Conservation (phyloP, 768 basidiomycete species). For the Xerocomellus dryophilus region DNA sequence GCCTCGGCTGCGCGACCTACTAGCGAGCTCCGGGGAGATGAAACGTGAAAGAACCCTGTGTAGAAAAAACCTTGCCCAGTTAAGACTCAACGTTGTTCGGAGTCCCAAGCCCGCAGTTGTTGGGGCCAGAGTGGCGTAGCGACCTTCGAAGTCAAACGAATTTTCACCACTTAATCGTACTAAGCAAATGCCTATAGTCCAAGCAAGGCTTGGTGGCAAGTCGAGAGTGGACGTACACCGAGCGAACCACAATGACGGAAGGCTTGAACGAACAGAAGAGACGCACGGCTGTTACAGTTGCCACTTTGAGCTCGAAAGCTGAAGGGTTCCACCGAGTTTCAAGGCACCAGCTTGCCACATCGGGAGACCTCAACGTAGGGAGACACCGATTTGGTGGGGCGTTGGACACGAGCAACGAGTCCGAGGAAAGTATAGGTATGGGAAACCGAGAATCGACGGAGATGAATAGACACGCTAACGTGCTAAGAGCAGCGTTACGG, state of each 20-base stretch:
- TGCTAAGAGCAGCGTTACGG: not conserved
- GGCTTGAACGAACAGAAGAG: not conserved
- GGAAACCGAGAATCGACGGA: not conserved
- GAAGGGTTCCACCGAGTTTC: not conserved
- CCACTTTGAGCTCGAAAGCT: not conserved
- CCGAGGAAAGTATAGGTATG: not conserved
- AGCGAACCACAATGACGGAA: not conserved
- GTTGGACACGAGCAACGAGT: not conserved
- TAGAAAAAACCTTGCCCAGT: no score
- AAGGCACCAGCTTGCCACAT: not conserved
- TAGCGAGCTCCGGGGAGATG: no score
- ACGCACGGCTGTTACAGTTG: not conserved
- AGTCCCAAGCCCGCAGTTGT: no score
- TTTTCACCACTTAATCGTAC: no score
- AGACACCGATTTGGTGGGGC: not conserved
- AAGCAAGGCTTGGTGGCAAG: not conserved
- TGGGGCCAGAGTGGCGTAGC: no score
- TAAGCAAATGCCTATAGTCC: not conserved
- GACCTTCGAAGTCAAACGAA: no score
- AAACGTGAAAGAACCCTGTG: no score
- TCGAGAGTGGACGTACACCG: not conserved
- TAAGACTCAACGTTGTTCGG: no score
- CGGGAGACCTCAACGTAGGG: not conserved
- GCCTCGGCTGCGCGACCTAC: no score
- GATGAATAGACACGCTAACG: not conserved